These are phyloP conservation scores for Solanum chilense DNA, from an alignment of 257 asterid genomes.

Conservation along the genomic window DNA sequence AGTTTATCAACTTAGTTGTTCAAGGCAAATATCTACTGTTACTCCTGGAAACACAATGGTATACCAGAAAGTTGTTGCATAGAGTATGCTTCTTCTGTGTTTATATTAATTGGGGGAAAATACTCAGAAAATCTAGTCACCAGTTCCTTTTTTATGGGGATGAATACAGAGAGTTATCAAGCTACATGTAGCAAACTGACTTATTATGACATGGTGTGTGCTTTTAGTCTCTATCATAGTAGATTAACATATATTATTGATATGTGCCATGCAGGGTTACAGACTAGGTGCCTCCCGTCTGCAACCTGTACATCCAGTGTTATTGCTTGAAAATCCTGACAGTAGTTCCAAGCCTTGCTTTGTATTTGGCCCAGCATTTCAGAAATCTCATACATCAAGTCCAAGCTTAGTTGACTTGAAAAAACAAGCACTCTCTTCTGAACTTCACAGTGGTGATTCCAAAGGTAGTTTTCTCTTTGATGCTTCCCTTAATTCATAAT, in stretches of 20 bases:
- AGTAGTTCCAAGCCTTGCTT: background rate
- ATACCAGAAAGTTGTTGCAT: background rate
- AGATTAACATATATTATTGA: background rate
- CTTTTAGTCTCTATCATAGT: background rate
- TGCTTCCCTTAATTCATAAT: background rate
- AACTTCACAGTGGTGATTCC: slow-evolving; percentile 1
- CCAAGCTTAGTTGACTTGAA: slow-evolving; percentile 2
- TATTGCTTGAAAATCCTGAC: background rate
- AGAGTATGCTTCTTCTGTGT: background rate
- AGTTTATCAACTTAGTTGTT: background rate
- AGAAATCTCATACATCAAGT: slow-evolving; percentile 1
- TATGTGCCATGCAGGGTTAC: background rate
- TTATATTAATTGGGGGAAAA: background rate
- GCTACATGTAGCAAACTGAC: background rate
- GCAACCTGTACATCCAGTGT: background rate
- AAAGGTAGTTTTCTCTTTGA: background rate
- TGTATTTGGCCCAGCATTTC: background rate
- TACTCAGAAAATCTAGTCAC: background rate
- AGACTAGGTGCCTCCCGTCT: slow-evolving; percentile 1
- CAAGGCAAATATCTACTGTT: background rate
- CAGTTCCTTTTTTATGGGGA: background rate
- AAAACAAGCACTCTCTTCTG: background rate
- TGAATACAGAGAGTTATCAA: background rate
- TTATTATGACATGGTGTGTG: background rate
- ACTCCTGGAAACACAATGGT: background rate